phyloP scores from a whole-genome alignment of 768 basidiomycete species.

The Leccinum aurantiacum region DNA sequence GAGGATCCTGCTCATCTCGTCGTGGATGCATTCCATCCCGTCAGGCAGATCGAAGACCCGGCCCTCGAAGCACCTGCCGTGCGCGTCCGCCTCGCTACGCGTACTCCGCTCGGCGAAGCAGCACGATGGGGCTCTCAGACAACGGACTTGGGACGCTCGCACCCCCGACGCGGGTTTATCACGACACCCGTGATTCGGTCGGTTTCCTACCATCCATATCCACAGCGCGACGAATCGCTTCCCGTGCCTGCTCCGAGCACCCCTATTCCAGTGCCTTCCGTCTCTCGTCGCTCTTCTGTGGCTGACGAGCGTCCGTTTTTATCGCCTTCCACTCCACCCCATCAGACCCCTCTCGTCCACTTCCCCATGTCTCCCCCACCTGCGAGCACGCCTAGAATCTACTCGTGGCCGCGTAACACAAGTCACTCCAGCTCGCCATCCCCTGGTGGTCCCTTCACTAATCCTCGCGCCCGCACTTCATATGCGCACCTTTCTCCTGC shows the following conservation, averaged over 20 bases:
- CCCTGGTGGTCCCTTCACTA: slow-evolving; percentile 51
- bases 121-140: slow-evolving; percentile 6
- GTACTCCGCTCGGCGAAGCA: slow-evolving; percentile 9
- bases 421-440: slow-evolving; percentile 36
- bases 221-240: slow-evolving; percentile 10
- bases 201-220: slow-evolving; percentile 1
- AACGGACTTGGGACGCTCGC: slow-evolving; percentile 5
- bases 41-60: slow-evolving; percentile 22
- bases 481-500: slow-evolving; percentile 53
- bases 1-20: slow-evolving; percentile 44
- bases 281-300: slow-evolving; percentile 20
- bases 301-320: slow-evolving; percentile 20
- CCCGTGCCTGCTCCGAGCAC: slow-evolving; percentile 25
- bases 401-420: slow-evolving; percentile 49
- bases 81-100: slow-evolving; percentile 26
- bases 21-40: slow-evolving; percentile 35
- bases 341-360: slow-evolving; percentile 23
- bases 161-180: slow-evolving; percentile 7
- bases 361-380: slow-evolving; percentile 54
- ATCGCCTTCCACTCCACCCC: slow-evolving; percentile 35
- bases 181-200: neutral
- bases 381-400: slow-evolving; percentile 55
- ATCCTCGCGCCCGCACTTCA: slow-evolving; percentile 58
- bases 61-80: slow-evolving; percentile 14
- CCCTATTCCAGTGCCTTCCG: slow-evolving; percentile 31